Percentiles rank a stretch among this genome's conserved stretches.
phyloP scores from a whole-genome alignment of 2,329 filamentous ascomycete species.

The Ophiostoma sp. region DNA sequence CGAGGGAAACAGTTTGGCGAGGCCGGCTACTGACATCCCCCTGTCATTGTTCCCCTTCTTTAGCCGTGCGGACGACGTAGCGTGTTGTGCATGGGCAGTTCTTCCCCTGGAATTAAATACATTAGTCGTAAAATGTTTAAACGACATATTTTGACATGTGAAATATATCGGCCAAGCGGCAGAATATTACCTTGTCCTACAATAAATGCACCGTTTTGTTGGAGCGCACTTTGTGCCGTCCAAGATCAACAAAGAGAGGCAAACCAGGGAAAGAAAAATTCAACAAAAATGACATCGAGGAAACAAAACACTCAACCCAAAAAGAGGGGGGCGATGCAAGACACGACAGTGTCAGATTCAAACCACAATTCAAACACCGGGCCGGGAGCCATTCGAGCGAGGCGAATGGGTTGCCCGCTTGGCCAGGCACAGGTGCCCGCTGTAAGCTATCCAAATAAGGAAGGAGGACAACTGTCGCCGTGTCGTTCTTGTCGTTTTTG shows the following conservation, averaged over 20 bases:
- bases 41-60: conserved; percentile 2
- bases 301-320: not conserved
- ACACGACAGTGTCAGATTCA: conserved; percentile 11
- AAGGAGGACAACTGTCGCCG: conserved; percentile 15
- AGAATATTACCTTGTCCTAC: not conserved
- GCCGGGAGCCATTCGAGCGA: conserved; percentile 14
- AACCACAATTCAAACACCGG: not conserved
- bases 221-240: not conserved
- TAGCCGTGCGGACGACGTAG: conserved; percentile 2
- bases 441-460: conserved; percentile 21
- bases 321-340: not conserved
- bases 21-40: not conserved
- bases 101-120: not conserved
- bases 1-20: not conserved
- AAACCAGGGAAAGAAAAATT: not conserved
- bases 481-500: not conserved
- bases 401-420: not conserved
- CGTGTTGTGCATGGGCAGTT: conserved; percentile 1
- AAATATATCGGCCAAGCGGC: not conserved
- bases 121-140: not conserved
- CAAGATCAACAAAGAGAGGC: not conserved
- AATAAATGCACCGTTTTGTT: not conserved
- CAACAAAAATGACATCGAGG: not conserved
- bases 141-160: conserved; percentile 9
- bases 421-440: not conserved